Conservation (phyloP, 192 early-diverging fungal species). For the Chytriomyces sp. region DNA sequence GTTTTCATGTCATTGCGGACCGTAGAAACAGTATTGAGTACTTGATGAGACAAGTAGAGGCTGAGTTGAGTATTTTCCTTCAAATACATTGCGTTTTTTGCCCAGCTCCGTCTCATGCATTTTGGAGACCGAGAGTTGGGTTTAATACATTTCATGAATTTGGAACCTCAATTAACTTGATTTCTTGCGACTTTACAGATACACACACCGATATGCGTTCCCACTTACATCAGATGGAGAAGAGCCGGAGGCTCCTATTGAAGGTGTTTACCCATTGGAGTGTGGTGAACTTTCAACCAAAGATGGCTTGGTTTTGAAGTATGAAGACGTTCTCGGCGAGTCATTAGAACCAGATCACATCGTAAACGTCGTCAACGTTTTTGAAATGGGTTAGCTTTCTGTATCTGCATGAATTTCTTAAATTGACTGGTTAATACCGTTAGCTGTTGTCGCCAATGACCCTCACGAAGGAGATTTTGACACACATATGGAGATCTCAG, state of each 20-base stretch:
- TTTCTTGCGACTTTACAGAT: slow-evolving; percentile 25
- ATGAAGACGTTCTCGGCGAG: slow-evolving; percentile 34
- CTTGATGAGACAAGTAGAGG: slow-evolving; percentile 67
- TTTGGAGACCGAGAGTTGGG: too few species aligned
- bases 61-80: slow-evolving; percentile 63
- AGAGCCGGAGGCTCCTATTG: not conserved
- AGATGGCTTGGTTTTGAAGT: slow-evolving; percentile 35
- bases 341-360: slow-evolving; percentile 31
- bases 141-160: too few species aligned
- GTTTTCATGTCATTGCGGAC: slow-evolving; percentile 35
- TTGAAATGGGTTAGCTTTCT: slow-evolving; percentile 18
- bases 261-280: slow-evolving; percentile 12
- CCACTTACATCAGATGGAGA: not conserved
- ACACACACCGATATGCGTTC: slow-evolving; percentile 27
- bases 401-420: not conserved
- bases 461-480: too few species aligned
- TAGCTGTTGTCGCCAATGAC: too few species aligned
- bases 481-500: too few species aligned
- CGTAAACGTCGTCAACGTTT: slow-evolving; percentile 33
- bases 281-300: slow-evolving; percentile 37
- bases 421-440: too few species aligned
- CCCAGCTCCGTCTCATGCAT: too few species aligned
- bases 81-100: too few species aligned
- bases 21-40: slow-evolving; percentile 62
- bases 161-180: too few species aligned